A percentile compares a stretch with the other conserved stretches of the same genome.
Evolutionary conservation across 345 rosid genomes (phyloP).

Genomic region (Pistacia integerrima): DNA sequence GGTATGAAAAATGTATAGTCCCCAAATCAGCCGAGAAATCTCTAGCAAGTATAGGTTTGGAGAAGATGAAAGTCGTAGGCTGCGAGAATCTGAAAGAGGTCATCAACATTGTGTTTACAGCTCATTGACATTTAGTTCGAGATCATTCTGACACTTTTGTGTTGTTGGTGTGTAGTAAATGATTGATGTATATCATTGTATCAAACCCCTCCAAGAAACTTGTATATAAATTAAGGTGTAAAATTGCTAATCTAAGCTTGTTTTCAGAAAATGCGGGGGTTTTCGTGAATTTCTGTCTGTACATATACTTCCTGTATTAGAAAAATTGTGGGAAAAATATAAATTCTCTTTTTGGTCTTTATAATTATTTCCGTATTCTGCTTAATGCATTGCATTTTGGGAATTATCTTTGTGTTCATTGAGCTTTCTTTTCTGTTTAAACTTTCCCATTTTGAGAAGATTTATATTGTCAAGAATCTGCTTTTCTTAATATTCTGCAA

Average conservation of each 20-base stretch:
- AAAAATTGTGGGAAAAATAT: not conserved
- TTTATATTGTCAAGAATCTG: not conserved
- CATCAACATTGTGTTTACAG: conserved; percentile 54
- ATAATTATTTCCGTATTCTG: not conserved
- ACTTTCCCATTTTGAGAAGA: not conserved
- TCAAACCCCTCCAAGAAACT: not conserved
- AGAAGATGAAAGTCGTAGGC: conserved; percentile 53
- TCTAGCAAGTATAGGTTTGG: conserved; percentile 35
- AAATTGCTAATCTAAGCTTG: not conserved
- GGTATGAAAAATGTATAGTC: conserved; percentile 72
- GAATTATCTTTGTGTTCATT: not conserved
- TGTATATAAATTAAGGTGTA: not conserved
- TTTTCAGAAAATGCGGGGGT: not conserved
- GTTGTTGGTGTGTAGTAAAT: too few species aligned
- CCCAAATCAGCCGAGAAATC: conserved; percentile 61
- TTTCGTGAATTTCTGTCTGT: not conserved
- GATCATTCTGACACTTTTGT: not conserved
- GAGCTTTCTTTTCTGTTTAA: not conserved
- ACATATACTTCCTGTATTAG: not conserved
- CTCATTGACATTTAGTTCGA: conserved; percentile 14
- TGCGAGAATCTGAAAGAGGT: conserved; percentile 79
- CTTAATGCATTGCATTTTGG: not conserved
- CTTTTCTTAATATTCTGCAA: not conserved
- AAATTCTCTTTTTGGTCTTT: not conserved
- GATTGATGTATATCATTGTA: not conserved